Conservation (phyloP, 2,329 filamentous ascomycete species). For the Zasmidium citrigriseum region DNA sequence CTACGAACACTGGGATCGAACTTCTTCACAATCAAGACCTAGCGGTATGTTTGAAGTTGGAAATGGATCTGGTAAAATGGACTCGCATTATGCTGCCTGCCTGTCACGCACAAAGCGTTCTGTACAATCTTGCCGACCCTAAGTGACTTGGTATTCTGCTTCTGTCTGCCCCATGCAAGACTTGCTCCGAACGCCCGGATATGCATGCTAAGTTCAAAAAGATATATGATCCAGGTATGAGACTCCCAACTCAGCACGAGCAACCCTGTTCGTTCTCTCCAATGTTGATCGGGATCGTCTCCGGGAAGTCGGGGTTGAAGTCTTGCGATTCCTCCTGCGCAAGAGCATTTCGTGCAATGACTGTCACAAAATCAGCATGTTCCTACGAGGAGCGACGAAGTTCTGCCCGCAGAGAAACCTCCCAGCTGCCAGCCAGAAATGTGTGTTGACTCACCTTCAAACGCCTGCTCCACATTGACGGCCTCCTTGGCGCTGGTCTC, state of each 20-base stretch:
- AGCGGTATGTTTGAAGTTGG: no score
- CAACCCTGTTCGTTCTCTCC: conserved; percentile 92
- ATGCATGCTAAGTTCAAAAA: conserved; percentile 9
- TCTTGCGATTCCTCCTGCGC: conserved; percentile 97
- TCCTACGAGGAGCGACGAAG: neutral
- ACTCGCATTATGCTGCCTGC: neutral
- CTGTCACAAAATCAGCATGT: conserved; percentile 48
- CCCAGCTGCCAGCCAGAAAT: neutral
- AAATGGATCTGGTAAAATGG: neutral
- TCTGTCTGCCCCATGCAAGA: neutral
- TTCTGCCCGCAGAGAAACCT: neutral
- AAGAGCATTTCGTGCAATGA: conserved; percentile 93
- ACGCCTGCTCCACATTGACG: conserved; percentile 91
- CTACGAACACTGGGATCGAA: no score
- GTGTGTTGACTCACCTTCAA: conserved; percentile 54
- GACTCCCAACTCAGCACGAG: conserved; percentile 65
- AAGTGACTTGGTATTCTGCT: conserved; percentile 8
- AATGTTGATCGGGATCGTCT: conserved; percentile 97
- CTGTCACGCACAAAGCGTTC: neutral
- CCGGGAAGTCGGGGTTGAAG: conserved; percentile 95
- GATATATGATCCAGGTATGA: neutral
- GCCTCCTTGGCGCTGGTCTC: conserved; percentile 99
- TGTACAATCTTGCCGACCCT: conserved; percentile 4
- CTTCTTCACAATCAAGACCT: no score
- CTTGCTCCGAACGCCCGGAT: conserved; percentile 11